Percentiles rank a stretch among this genome's conserved stretches.
phyloP scores from a whole-genome alignment of 192 early-diverging fungal genomes.

The Rhizophlyctis rosea region DNA sequence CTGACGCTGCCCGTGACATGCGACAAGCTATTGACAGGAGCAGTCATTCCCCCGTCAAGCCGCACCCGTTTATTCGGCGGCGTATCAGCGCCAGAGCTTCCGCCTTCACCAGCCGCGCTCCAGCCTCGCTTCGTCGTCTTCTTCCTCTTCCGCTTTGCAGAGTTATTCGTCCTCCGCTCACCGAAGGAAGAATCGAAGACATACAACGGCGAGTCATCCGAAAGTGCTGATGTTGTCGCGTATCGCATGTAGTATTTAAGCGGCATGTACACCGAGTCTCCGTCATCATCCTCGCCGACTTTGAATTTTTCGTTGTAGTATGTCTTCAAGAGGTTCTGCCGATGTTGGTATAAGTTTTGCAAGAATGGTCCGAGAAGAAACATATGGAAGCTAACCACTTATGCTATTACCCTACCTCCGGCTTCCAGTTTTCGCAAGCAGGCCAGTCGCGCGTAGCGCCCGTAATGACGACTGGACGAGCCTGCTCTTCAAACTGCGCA shows the following conservation, averaged over 20 bases:
- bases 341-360: background rate
- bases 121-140: too few species aligned
- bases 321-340: conserved; percentile 10
- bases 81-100: too few species aligned
- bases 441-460: conserved; percentile 56
- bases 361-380: background rate
- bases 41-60: background rate
- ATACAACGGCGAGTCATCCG: conserved; percentile 51
- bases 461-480: conserved; percentile 59
- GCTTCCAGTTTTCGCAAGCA: conserved; percentile 54
- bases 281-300: conserved; percentile 77
- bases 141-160: conserved; percentile 17
- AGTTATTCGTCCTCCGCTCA: conserved; percentile 35
- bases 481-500: conserved; percentile 48
- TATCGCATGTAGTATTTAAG: conserved; percentile 50
- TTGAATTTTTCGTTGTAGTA: conserved; percentile 69
- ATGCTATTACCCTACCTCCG: conserved; percentile 33
- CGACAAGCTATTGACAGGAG: background rate
- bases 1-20: conserved; percentile 9
- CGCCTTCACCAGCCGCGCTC: too few species aligned
- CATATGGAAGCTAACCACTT: background rate
- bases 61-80: conserved; percentile 13
- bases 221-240: conserved; percentile 1
- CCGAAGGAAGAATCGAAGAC: conserved; percentile 76
- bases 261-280: conserved; percentile 60